Evolutionary conservation across 441 rosid genomes (phyloP), one percentile per base, ranked within the genome.

Genomic region (Francoa sonchifolia): DNA sequence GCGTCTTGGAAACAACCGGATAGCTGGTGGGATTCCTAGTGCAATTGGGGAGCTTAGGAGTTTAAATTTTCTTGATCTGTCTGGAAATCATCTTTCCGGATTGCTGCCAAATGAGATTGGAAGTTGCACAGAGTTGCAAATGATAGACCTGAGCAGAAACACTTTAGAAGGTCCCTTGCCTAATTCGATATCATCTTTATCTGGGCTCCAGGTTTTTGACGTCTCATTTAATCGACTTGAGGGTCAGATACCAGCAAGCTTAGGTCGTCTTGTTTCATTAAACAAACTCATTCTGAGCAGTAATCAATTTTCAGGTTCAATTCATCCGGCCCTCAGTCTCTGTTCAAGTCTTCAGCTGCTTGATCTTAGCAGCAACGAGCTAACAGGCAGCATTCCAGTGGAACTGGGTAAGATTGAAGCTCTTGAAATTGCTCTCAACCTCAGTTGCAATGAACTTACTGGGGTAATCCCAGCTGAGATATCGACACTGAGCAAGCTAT

Each of bases 131-230:
- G 79, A 72, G 63, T 51, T 85, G 58, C 98, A 85, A 48, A 79
- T 85, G 96, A 67, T 82, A 44, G 82, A 90, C 61, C 66, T 90
- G 5, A 85, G 94, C 65, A 76, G 78, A 52, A 90, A 90, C 66
- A 61, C 59, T 27, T 51, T 85, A n/a, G 62, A 59, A 44, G 89
- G 96, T 42, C 62, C 72, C 41, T 57, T 90, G 42, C 72, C 94
- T 0, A 66, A 66, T 37, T 52, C 82, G 10, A 32, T 82, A 52
- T 82, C 98, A n/a, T 73, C 72, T 5, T 62, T 90, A 3, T 67
- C 78, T 5, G 69, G 71, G 19, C 75, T 85, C 19, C 89, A 90
- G 48, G 94, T 85, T 37, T 56, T 90, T 36, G 93, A 90, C 62
- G 75, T 70, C 46, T 85, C 96, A 0, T 38, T 8, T 13, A 90